A percentile compares a stretch with the other conserved stretches of the same genome.
Evolutionary conservation across 2,329 filamentous ascomycete species (phyloP).

Genomic region (Colletotrichum lindemuthianum): DNA sequence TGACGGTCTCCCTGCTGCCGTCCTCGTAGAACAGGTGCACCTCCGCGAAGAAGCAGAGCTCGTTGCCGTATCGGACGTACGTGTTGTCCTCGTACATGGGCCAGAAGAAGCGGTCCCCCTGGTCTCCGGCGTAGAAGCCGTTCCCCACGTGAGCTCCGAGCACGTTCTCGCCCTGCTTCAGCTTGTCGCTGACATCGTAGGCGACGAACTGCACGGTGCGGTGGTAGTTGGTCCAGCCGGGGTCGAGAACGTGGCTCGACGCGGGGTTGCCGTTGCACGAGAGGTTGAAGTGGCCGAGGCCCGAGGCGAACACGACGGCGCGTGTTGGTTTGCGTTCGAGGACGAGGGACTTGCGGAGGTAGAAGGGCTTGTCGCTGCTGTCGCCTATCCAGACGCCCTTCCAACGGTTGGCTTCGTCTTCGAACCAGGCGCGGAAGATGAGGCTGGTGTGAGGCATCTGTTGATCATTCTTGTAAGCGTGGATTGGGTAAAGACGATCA

Average conservation of each 20-base stretch:
- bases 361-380: slow-evolving; percentile 51
- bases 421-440: slow-evolving; percentile 54
- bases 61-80: slow-evolving; percentile 50
- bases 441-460: slow-evolving; percentile 52
- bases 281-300: slow-evolving; percentile 52
- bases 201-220: slow-evolving; percentile 53
- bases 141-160: slow-evolving; percentile 54
- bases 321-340: slow-evolving; percentile 44
- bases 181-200: slow-evolving; percentile 51
- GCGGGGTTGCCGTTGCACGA: slow-evolving; percentile 46
- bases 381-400: slow-evolving; percentile 53
- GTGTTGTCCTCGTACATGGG: slow-evolving; percentile 54
- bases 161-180: slow-evolving; percentile 47
- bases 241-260: slow-evolving; percentile 48
- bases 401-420: slow-evolving; percentile 51
- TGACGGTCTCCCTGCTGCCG: slow-evolving; percentile 47
- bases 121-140: slow-evolving; percentile 56
- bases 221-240: slow-evolving; percentile 53
- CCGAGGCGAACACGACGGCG: slow-evolving; percentile 50
- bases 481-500: background rate
- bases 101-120: slow-evolving; percentile 54
- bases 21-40: slow-evolving; percentile 50
- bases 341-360: slow-evolving; percentile 47
- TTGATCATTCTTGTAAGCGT: background rate
- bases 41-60: slow-evolving; percentile 53